Evolutionary conservation across 495 filamentous ascomycete species (phyloP).

Genomic region (Oidiodendron maius): DNA sequence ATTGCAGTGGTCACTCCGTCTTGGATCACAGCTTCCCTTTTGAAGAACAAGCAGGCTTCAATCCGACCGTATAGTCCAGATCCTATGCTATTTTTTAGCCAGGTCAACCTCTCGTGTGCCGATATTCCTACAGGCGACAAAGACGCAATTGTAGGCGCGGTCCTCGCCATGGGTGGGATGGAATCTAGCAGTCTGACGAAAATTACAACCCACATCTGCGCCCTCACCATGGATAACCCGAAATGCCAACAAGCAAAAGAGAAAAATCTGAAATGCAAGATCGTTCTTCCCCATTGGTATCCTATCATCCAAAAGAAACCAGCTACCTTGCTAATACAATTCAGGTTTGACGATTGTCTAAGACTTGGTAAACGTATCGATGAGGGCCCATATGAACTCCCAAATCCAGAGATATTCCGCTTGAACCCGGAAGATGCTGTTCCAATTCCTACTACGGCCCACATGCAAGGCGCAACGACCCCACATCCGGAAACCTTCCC

Average conservation of each 20-base stretch:
- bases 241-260: conserved; percentile 60
- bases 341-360: conserved; percentile 93
- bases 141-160: conserved; percentile 85
- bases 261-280: conserved; percentile 65
- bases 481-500: conserved; percentile 53
- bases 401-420: conserved; percentile 73
- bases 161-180: conserved; percentile 82
- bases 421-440: conserved; percentile 48
- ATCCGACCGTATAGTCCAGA: conserved; percentile 84
- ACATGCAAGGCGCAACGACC: conserved; percentile 70
- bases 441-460: conserved; percentile 45
- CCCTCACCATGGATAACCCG: conserved; percentile 64
- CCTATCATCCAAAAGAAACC: conserved; percentile 13
- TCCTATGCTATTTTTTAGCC: conserved; percentile 81
- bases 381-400: conserved; percentile 80
- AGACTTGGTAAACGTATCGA: conserved; percentile 83
- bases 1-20: conserved; percentile 78
- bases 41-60: conserved; percentile 64
- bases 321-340: conserved; percentile 20
- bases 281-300: conserved; percentile 95
- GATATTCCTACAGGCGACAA: conserved; percentile 86
- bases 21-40: conserved; percentile 69
- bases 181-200: conserved; percentile 64
- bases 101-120: conserved; percentile 64
- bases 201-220: conserved; percentile 82